A percentile compares a stretch with the other conserved stretches of the same genome.
phyloP scores from a whole-genome alignment of 306 rosid species.

The Inga laurina region DNA sequence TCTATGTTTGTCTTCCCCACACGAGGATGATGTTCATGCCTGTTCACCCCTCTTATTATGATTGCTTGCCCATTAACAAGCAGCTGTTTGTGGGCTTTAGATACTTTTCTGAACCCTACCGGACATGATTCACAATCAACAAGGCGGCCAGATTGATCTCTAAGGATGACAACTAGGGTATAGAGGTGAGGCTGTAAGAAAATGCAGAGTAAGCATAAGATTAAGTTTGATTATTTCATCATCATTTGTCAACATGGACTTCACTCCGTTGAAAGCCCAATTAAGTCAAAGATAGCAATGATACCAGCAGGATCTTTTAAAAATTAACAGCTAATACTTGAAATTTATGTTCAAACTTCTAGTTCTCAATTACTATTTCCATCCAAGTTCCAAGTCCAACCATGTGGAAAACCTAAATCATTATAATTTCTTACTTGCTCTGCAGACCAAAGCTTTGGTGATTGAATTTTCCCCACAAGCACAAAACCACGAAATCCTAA shows the following conservation, averaged over 20 bases:
- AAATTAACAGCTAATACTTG: background rate
- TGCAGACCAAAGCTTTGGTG: slow-evolving; percentile 93
- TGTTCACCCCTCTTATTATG: slow-evolving; percentile 86
- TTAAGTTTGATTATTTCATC: background rate
- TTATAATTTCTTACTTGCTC: slow-evolving; percentile 64
- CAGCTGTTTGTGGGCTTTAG: slow-evolving; percentile 84
- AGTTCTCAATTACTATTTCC: slow-evolving; percentile 8
- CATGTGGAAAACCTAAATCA: slow-evolving; percentile 11
- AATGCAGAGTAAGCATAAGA: slow-evolving; percentile 21
- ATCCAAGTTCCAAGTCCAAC: background rate
- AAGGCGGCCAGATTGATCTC: slow-evolving; percentile 66
- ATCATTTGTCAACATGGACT: slow-evolving; percentile 4
- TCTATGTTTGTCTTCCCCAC: slow-evolving; percentile 93
- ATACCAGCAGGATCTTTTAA: background rate
- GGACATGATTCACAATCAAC: slow-evolving; percentile 87
- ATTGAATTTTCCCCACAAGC: slow-evolving; percentile 66
- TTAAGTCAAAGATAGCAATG: slow-evolving; percentile 1
- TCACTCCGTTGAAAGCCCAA: background rate
- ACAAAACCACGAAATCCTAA: slow-evolving; percentile 72
- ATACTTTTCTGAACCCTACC: slow-evolving; percentile 76
- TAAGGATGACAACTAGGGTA: slow-evolving; percentile 73
- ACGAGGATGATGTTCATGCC: slow-evolving; percentile 97
- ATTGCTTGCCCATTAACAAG: slow-evolving; percentile 88
- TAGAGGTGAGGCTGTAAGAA: slow-evolving; percentile 78
- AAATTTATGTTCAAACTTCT: background rate